Conservation (phyloP, 2,329 filamentous ascomycete species). For the Dactylella cylindrospora region DNA sequence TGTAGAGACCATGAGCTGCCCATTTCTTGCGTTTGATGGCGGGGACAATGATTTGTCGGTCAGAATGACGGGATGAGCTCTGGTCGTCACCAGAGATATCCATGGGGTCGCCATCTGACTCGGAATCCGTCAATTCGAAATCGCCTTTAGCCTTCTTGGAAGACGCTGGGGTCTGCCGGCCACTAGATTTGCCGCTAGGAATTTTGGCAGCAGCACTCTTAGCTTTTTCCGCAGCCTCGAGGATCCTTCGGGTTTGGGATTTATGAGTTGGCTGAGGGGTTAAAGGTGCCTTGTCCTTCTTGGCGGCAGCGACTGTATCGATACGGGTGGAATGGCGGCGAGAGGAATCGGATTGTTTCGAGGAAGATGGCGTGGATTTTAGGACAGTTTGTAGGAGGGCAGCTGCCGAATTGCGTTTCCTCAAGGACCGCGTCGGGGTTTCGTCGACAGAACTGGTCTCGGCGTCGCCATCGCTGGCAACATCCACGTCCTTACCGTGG, state of each 20-base stretch:
- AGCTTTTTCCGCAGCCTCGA: constrained; percentile 39
- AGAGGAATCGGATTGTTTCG: constrained; percentile 33
- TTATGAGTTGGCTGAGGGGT: constrained; percentile 35
- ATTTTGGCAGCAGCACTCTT: constrained; percentile 38
- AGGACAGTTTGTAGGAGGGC: constrained; percentile 26
- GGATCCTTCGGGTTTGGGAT: constrained; percentile 29
- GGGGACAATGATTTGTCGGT: constrained; percentile 37
- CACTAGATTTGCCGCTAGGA: constrained; percentile 29
- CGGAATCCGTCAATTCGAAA: constrained; percentile 36
- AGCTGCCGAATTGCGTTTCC: constrained; percentile 40
- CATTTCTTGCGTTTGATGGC: constrained; percentile 65
- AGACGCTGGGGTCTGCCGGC: constrained; percentile 31
- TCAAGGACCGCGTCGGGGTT: constrained; percentile 29
- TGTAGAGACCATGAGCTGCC: constrained; percentile 79
- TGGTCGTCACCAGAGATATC: constrained; percentile 36
- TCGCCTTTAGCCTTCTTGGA: constrained; percentile 17
- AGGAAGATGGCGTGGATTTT: constrained; percentile 32
- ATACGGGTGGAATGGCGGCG: constrained; percentile 40
- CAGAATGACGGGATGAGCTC: constrained; percentile 27
- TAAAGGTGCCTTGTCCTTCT: constrained; percentile 32
- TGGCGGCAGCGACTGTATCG: constrained; percentile 39
- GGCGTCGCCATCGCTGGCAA: constrained; percentile 37
- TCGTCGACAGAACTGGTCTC: constrained; percentile 36
- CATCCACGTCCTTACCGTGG: constrained; percentile 43
- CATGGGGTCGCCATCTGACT: constrained; percentile 41